phyloP scores from a whole-genome alignment of 495 filamentous ascomycete species.

The Tuber microsphaerosporum region DNA sequence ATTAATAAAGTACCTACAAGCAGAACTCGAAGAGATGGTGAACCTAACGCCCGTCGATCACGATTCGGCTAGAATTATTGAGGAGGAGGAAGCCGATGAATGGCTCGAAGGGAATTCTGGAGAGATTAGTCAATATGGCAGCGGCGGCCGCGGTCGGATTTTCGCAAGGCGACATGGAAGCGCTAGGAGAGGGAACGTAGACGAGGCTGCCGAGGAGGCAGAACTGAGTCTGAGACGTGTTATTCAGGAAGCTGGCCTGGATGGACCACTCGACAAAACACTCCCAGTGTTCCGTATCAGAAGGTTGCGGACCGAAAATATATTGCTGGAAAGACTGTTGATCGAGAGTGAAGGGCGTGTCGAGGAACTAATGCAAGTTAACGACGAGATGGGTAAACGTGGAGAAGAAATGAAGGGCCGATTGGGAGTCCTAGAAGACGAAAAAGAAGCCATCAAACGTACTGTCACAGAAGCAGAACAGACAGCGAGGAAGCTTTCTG shows the following conservation, averaged over 20 bases:
- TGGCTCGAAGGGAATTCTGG: conserved; percentile 35
- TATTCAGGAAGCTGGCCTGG: conserved; percentile 28
- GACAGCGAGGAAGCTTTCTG: conserved; percentile 14
- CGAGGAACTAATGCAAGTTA: conserved; percentile 16
- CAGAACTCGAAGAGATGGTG: conserved; percentile 38
- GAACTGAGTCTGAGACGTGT: conserved; percentile 31
- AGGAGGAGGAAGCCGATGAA: conserved; percentile 28
- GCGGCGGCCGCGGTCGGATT: conserved; percentile 37
- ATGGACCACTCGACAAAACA: conserved; percentile 31
- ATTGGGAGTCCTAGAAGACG: conserved; percentile 13
- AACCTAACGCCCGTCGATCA: conserved; percentile 40
- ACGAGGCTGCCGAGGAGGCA: conserved; percentile 37
- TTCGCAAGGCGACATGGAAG: conserved; percentile 33
- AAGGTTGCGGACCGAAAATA: conserved; percentile 30
- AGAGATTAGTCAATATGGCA: conserved; percentile 35
- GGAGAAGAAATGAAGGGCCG: conserved; percentile 8
- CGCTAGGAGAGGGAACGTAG: conserved; percentile 32
- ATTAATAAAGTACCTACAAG: conserved; percentile 36
- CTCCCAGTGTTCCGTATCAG: conserved; percentile 38
- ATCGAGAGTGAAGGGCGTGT: conserved; percentile 26
- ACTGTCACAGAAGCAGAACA: conserved; percentile 22
- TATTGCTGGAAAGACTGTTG: conserved; percentile 22
- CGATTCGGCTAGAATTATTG: conserved; percentile 32
- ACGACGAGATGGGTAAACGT: conserved; percentile 16
- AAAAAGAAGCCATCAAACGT: conserved; percentile 18